Base-by-base conservation (phyloP, 768 basidiomycete genomes). In the Flagelloscypha sp. region DNA sequence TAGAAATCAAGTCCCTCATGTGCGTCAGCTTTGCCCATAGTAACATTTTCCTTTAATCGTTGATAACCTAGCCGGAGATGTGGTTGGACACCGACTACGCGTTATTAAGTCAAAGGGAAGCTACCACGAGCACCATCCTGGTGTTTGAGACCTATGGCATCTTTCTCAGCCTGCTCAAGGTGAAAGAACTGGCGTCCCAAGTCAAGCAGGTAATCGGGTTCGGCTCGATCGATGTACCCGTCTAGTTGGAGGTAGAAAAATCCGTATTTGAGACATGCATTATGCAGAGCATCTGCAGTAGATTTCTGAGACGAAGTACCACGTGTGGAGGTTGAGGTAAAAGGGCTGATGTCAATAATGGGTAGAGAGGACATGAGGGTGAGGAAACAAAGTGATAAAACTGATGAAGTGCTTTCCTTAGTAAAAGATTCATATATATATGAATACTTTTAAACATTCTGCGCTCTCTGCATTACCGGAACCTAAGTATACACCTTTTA, bases 231-330 rank as follows among this genome's bases (percentile, higher is more conserved):
- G 10, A 80, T 56, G 44, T 65, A 84, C 3, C 66, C 58, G 2
- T 75, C 71, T 29, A 89, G 62, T 41, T 88, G 73, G 30, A 92
- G 65, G 56, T 93, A 94, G 62, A 94, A 92, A 68, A 94, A 94
- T 0, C 90, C 90, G 37, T 75, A 86, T 36, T 83, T 63, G 15
- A 83, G 49, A 48, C 86, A 87, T 6, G 87, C 86, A 0, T 58
- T 51, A 48, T 89, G 88, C 12, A 93, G 57, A 0, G 76, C 73
- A 8, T 67, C 65, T 17, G 73, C 66, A 2, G 67, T 62, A 4
- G 66, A 59, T 10, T 59, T 54, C 28, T 72, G 66, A 16, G 66
- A 64, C 20, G 61, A 58, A 3, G 45, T 32, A 24, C 56, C 52
- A 22, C 48, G 38, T 6, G 9, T 36, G 18, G 39, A 23, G 4